Base-by-base conservation (phyloP, 768 basidiomycete genomes). In the Cystobasidiopsis lactophilus region DNA sequence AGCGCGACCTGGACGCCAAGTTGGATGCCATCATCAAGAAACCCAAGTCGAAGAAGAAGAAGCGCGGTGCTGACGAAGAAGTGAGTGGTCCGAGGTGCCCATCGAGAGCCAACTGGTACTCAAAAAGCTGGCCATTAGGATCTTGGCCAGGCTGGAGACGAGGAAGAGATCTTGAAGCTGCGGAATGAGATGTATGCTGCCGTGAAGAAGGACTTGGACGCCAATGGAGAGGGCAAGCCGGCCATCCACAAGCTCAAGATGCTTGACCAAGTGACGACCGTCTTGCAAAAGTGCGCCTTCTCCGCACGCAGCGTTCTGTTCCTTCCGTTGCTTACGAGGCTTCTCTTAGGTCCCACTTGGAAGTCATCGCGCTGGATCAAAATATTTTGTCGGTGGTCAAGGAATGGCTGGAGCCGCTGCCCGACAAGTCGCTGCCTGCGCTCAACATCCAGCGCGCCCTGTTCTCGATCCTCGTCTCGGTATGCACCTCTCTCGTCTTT, bases 381-480 rank as follows among this genome's bases (percentile, higher is more conserved):
- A 86, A 89, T 58, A 76, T 96, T 39, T 72, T 98, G 27, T 82
- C 85, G 58, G 86, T 81, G 4, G 85, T 95, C 48, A 73, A 76
- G 38, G 71, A 77, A 35, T 98, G 85, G 85, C 77, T 98, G 2
- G 93, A 96, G 61, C 93, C 93, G 0, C 77, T 96, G 16, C 82
- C 81, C 0, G 85, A 93, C 68, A 77, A 76, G 51, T 89, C 88
- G 1, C 74, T 98, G 2, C 93, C 93, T 0, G 85, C 88, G 3
- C 74, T 96, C 50, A 91, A 89, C 66, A 95, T 98, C 62, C 93
- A 95, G 65, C 78, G 79, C 43, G 82, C 88, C 50, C 78, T 96
- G 58, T 85, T 96, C 68, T 73, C 75, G 30, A 74, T 79, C 50
- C 70, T 98, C 10, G 73, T 72, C 57, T 85, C 80, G 56, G 68